Evolutionary conservation across 2,329 filamentous ascomycete genomes (phyloP), one percentile per base, ranked within the genome.

Genomic region (Mycosphaerelloides madeirae): DNA sequence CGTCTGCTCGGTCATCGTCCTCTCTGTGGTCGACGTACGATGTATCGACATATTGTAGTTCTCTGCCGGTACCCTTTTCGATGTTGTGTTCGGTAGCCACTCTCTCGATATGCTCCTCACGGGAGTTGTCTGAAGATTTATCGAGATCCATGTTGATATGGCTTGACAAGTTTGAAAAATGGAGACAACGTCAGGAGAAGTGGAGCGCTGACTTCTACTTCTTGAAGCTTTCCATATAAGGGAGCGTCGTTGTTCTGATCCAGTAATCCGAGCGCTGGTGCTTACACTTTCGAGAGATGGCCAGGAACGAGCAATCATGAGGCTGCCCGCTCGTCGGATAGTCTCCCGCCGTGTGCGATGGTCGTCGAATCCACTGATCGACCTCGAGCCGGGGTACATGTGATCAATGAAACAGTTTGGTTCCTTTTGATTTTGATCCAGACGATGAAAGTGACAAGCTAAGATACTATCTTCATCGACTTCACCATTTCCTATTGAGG

Each of bases 1-100:
- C 52, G 7, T 58, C 54, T 15, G 49, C 52, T 48, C 55, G 36
- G 37, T 58, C 55, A 38, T 58, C 55, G 29, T 48, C 41, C 2
- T 29, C 54, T 22, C 55, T 52, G 29, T 58, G 55, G 32, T 58
- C 53, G 31, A 32, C 15, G 13, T 32, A 32, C 13, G 31, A 32
- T 6, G 31, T n/a, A 6, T 32, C 31, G 13, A 14, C 31, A 16
- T 16, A n/a, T 5, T 32, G 15, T 6, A 32, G 31, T 5, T 32
- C 22, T 6, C 9, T 25, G 22, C 22, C n/a, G 28, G 8, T n/a
- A 29, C 28, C 31, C 13, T 32, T 32, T 13, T 32, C 31, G 15
- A 32, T 32, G 13, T 32, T 32, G 31, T 32, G 13, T 14, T 14
- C 31, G 15, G 22, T 25, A 5, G 22, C 5, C 22, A 25, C 22